Base-by-base conservation (phyloP, 1,284 basidiomycete genomes). In the Ceratobasidium sp. region DNA sequence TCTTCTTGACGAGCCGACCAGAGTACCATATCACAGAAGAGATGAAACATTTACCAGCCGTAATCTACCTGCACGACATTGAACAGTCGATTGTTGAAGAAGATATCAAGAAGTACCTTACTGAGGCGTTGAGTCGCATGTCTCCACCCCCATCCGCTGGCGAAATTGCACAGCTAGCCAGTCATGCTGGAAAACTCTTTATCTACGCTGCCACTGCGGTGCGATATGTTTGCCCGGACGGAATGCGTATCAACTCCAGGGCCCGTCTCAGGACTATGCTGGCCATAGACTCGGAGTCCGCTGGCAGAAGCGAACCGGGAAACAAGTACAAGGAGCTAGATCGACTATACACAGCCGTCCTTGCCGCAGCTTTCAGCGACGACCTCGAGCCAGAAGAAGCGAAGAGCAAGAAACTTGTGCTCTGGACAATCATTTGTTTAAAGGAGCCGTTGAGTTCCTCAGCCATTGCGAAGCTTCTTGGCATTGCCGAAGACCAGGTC, bases 1-100 rank as follows among this genome's bases (percentile, higher is more conserved):
- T 57, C 31, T 42, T 57, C n/a, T 20, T 57, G 22, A 15, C 55
- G 1, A 57, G 55, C n/a, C 55, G 55, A 12, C 55, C 55, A 12
- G 35, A 40, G 22, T 7, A 8, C 20, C 10, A 12, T 6, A 47
- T 47, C 10, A 8, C 10, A 8, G 45, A 47, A 12, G 10, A 20
- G 22, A 47, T 47, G 45, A 47, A 12, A 20, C n/a, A n/a, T n/a
- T n/a, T n/a, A n/a, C n/a, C n/a, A n/a, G 7, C 8, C 7, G 7
- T 7, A 22, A 47, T 47, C n/a, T 8, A 47, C 20, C 60, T 64
- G 20, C 60, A 64, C 35, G 35, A 64, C 2, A 29, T 64, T 20
- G 60, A 64, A 4, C 38, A n/a, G 10, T 34, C 34, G 25, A 29
- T 17, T 7, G 60, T 64, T 3, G n/a, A 52, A 38, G 47, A 38